phyloP scores from a whole-genome alignment of 441 rosid species.

The Arabidopsis lyrata region DNA sequence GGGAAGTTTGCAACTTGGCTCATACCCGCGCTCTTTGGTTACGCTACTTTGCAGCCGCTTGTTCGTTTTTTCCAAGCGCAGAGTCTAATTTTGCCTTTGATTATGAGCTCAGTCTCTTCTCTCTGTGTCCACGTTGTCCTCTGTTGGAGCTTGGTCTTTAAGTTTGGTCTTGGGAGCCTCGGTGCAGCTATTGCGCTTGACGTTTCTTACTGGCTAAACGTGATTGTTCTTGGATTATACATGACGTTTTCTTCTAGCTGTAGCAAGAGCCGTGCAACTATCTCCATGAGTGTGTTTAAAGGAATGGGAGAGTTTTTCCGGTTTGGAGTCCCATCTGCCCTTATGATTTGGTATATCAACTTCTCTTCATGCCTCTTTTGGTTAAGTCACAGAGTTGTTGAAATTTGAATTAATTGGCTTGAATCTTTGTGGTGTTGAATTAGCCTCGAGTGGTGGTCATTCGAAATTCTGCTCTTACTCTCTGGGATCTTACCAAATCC shows the following conservation, averaged over 20 bases:
- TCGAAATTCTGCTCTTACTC: conserved; percentile 61
- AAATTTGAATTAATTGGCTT: not conserved
- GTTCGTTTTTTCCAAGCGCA: conserved; percentile 69
- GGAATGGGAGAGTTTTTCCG: conserved; percentile 72
- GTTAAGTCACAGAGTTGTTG: not conserved
- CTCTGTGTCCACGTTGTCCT: conserved; percentile 60
- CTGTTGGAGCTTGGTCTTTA: conserved; percentile 70
- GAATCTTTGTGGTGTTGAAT: conserved; percentile 21
- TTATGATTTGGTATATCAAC: conserved; percentile 72
- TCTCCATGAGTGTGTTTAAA: conserved; percentile 57
- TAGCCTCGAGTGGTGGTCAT: conserved; percentile 84
- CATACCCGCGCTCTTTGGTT: conserved; percentile 69
- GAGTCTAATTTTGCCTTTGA: conserved; percentile 69
- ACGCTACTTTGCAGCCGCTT: conserved; percentile 68
- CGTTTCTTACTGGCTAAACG: conserved; percentile 74
- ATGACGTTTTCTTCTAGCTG: conserved; percentile 65
- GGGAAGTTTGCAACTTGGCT: conserved; percentile 65
- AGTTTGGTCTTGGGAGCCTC: conserved; percentile 53
- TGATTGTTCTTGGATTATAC: conserved; percentile 56
- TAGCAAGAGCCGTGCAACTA: conserved; percentile 53
- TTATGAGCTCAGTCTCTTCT: conserved; percentile 55
- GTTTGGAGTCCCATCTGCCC: conserved; percentile 80
- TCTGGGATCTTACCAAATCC: conserved; percentile 71
- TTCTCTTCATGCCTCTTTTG: not conserved
- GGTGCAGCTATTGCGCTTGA: conserved; percentile 75